phyloP scores from a whole-genome alignment of 495 filamentous ascomycete genomes.

The Elasticomyces elasticus region DNA sequence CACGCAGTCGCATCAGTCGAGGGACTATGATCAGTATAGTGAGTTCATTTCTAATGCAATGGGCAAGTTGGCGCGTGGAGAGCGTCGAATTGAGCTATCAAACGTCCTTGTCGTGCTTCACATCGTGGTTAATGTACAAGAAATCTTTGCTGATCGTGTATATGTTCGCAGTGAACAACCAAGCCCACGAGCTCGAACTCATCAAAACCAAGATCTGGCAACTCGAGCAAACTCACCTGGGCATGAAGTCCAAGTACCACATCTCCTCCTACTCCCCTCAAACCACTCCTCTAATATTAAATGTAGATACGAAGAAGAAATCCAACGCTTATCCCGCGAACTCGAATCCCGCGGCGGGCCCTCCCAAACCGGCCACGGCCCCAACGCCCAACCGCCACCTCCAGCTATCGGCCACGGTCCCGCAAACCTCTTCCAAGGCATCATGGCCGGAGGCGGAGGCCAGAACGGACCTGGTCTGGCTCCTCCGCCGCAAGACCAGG shows the following conservation, averaged over 20 bases:
- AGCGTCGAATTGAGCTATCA: too few species aligned
- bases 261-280: not conserved
- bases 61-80: too few species aligned
- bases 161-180: conserved; percentile 57
- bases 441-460: conserved; percentile 86
- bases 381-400: conserved; percentile 70
- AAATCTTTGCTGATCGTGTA: conserved; percentile 10
- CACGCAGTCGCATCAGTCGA: conserved; percentile 54
- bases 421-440: conserved; percentile 84
- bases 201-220: conserved; percentile 83
- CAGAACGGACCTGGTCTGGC: conserved; percentile 79
- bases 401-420: conserved; percentile 84
- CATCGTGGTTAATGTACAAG: too few species aligned
- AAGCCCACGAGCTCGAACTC: conserved; percentile 86
- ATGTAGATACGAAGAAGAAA: conserved; percentile 83
- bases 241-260: conserved; percentile 80
- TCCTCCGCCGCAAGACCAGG: conserved; percentile 59
- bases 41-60: conserved; percentile 35
- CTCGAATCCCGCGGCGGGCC: conserved; percentile 71
- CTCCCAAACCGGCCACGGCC: conserved; percentile 44
- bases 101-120: not conserved
- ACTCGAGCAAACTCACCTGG: conserved; percentile 76
- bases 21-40: conserved; percentile 85
- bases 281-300: not conserved
- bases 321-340: conserved; percentile 73